phyloP scores from a whole-genome alignment of 2,329 filamentous ascomycete species.

The Aspergillus luchuensis region DNA sequence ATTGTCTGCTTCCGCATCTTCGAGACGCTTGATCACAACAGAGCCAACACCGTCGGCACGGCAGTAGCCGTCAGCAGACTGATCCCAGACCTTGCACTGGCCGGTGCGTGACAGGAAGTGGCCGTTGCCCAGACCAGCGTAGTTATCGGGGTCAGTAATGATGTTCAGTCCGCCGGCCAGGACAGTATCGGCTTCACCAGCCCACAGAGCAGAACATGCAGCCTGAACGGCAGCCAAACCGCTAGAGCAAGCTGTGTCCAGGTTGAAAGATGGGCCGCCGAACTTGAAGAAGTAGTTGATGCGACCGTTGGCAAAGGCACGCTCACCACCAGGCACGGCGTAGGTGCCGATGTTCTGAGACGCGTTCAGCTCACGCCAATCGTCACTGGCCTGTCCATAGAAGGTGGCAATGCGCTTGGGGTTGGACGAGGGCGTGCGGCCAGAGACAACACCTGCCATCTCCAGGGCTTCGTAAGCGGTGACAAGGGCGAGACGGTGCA shows the following conservation, averaged over 20 bases:
- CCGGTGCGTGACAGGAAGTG: slow-evolving; percentile 40
- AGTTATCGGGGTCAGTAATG: slow-evolving; percentile 77
- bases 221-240: slow-evolving; percentile 67
- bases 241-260: slow-evolving; percentile 72
- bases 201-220: slow-evolving; percentile 70
- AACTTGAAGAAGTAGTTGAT: slow-evolving; percentile 79
- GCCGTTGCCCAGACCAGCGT: slow-evolving; percentile 66
- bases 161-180: slow-evolving; percentile 72
- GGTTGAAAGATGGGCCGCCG: slow-evolving; percentile 67
- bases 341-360: too few species aligned
- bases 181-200: slow-evolving; percentile 75
- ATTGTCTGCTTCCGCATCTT: slow-evolving; percentile 54
- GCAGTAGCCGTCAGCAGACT: slow-evolving; percentile 57
- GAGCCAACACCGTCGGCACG: slow-evolving; percentile 54
- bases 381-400: too few species aligned
- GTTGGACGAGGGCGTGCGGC: slow-evolving; percentile 66
- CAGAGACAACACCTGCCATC: slow-evolving; percentile 72
- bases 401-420: slow-evolving; percentile 62
- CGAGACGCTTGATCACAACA: slow-evolving; percentile 55
- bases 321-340: slow-evolving; percentile 14
- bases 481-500: slow-evolving; percentile 73
- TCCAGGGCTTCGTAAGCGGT: slow-evolving; percentile 80
- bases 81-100: slow-evolving; percentile 53
- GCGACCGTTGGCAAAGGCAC: slow-evolving; percentile 62
- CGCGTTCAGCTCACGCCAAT: too few species aligned